Evolutionary conservation across 306 rosid genomes (phyloP).

Genomic region (Notholithocarpus densiflorus): DNA sequence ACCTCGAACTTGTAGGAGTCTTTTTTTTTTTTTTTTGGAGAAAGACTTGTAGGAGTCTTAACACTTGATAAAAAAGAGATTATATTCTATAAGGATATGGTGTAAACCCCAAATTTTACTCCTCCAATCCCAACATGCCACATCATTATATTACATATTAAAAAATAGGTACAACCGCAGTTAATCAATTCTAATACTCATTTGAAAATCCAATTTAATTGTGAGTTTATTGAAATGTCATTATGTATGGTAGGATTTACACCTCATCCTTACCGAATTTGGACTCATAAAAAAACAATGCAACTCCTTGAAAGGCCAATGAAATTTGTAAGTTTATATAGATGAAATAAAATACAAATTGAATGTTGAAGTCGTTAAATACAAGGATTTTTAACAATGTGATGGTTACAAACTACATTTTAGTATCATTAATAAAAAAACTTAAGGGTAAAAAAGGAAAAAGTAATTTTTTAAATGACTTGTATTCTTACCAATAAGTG

Average conservation of each 20-base stretch:
- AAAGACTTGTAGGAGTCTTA: conserved; percentile 53
- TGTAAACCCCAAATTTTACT: too few species aligned
- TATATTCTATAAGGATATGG: too few species aligned
- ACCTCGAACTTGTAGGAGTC: conserved; percentile 77
- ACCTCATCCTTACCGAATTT: too few species aligned
- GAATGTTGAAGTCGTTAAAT: conserved; percentile 78
- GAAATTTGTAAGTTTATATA: conserved; percentile 87
- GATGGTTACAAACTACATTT: conserved; percentile 19
- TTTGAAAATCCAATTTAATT: too few species aligned
- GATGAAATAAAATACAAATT: conserved; percentile 66
- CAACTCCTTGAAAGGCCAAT: conserved; percentile 61
- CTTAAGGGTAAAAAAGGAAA: neutral
- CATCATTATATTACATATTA: too few species aligned
- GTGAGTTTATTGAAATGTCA: too few species aligned
- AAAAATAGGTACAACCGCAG: too few species aligned
- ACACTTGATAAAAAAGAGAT: conserved; percentile 45
- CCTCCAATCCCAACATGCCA: too few species aligned
- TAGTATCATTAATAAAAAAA: too few species aligned
- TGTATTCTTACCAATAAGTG: conserved; percentile 51
- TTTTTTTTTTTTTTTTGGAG: conserved; percentile 1
- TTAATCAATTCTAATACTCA: too few species aligned
- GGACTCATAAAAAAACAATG: conserved; percentile 1
- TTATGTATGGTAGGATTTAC: too few species aligned
- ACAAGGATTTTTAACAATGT: conserved; percentile 80
- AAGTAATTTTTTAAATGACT: neutral